Evolutionary conservation across 2,329 filamentous ascomycete species (phyloP), one percentile per base, ranked within the genome.

Genomic region (Ascochyta clinopodiicola): DNA sequence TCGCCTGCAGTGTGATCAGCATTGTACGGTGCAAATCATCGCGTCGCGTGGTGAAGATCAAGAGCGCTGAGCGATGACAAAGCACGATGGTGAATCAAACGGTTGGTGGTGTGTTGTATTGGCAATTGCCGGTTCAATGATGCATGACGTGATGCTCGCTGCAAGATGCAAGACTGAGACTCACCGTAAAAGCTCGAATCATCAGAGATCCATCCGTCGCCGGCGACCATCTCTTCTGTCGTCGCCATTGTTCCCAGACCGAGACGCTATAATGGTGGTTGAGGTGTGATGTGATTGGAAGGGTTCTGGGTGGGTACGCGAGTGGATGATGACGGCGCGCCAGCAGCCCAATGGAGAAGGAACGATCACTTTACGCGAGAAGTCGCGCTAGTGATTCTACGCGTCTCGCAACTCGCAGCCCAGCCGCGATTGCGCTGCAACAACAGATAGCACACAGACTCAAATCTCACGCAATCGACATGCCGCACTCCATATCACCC

Each of bases 401-500:
- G 62, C 66, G 60, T 61, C 57, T 52, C 46, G 44, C 52, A 44
- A 10, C 27, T 29, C 27, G 27, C 31, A 22, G 44, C 45, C 17
- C 37, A 45, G 42, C 48, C 44, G 34, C 15, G 12, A 51, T 13
- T 39, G 31, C 17, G 31, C 34, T 2, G 27, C 52, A 35, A 39
- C 44, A 48, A 57, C 48, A 51, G 25, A 57, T 45, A 51, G 25
- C 32, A 56, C 24, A 31, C 19, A 57, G 17, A 38, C 3, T 12
- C 12, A 44, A 37, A 24, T n/a, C 29, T 21, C 17, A 44, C 38
- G 27, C 44, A 37, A 7, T 17, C 59, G 66, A 48, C 32, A 81
- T 82, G 79, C 79, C 80, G 53, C 79, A 81, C 68, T 78, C 79
- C 31, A 55, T 77, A 27, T 79, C 80, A 2, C 72, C 77, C 19